Evolutionary conservation across 2,329 filamentous ascomycete species (phyloP), one percentile per base, ranked within the genome.

Genomic region (Cryphonectria nitschkei): DNA sequence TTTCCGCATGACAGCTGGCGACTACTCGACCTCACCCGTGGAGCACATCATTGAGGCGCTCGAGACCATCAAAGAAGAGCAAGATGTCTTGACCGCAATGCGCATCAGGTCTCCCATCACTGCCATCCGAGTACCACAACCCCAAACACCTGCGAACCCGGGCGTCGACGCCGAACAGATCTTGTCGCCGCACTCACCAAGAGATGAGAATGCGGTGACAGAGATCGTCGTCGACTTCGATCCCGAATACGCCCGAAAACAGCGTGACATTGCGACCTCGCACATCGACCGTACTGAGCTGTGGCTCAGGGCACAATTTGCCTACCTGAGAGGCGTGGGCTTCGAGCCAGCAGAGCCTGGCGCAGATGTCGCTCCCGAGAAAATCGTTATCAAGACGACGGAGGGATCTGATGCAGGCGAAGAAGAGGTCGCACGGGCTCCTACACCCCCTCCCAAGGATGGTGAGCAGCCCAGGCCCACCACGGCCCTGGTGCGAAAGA

Each of bases 241-340:
- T 74, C 88, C 93, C 70, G 86, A 89, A 72, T 97, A 97, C 77
- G 86, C 90, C 64, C 85, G 87, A 68, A 92, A 93, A 79, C 88
- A 97, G 73, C 87, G 92, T 77, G 85, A 92, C 74, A 86, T 87
- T 60, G 90, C 93, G 9, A 83, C 90, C 29, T 88, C 87, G n/a
- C 93, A 95, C 76, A 83, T 96, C 67, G 93, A 96, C 80, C 90
- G 94, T 73, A 98, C 95, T 5, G 91, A 93, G 76, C 81, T 93
- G 61, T 98, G 95, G 95, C 87, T 98, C 41, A 84, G 90, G 75
- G 92, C 94, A 9, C 95, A 98, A 80, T 90, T 90, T 70, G 86
- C 89, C 19, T 96, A 97, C 76, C 86, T 95, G 70, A 86, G 90
- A 60, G 90, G 90, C 32, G 84, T 95, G 3, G 87, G 88, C 70